Percentiles rank a stretch among this genome's conserved stretches.
phyloP scores from a whole-genome alignment of 768 basidiomycete genomes.

The Tylopilus balloui region DNA sequence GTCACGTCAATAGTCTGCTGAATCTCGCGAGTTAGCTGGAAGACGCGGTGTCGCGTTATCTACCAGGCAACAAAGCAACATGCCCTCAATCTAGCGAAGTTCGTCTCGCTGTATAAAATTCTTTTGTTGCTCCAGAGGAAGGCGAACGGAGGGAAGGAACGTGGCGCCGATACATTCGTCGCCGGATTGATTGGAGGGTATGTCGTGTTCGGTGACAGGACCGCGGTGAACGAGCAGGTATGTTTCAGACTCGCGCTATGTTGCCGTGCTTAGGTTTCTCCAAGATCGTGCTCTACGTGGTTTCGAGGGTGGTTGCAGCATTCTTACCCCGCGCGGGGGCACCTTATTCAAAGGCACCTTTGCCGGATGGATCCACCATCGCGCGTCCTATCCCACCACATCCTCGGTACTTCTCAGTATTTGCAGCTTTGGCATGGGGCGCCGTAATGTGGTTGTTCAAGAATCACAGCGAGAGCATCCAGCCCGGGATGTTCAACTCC shows the following conservation, averaged over 20 bases:
- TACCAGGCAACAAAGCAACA: constrained; percentile 86
- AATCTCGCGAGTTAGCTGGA: constrained; percentile 51
- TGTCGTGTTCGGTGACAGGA: constrained; percentile 79
- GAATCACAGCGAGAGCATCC: constrained; percentile 82
- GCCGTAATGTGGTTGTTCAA: constrained; percentile 96
- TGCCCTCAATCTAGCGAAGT: constrained; percentile 87
- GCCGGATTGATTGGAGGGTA: constrained; percentile 93
- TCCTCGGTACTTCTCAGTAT: constrained; percentile 76
- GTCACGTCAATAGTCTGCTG: constrained; percentile 4
- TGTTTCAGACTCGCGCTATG: constrained; percentile 20
- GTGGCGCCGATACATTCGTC: constrained; percentile 80
- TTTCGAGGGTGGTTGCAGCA: constrained; percentile 86
- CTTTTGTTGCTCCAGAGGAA: constrained; percentile 79
- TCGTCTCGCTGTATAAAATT: constrained; percentile 90
- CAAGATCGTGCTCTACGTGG: constrained; percentile 95
- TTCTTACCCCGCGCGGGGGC: constrained; percentile 76
- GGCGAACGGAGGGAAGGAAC: constrained; percentile 75
- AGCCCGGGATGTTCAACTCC: constrained; percentile 94
- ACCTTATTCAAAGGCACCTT: constrained; percentile 46
- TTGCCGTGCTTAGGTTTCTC: constrained; percentile 3
- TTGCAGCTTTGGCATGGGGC: constrained; percentile 90
- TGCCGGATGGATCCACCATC: constrained; percentile 37
- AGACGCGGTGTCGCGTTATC: constrained; percentile 60
- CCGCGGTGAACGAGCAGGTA: constrained; percentile 90
- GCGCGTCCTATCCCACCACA: constrained; percentile 80